Base-by-base conservation (phyloP, 2,329 filamentous ascomycete genomes). In the Cladorrhinum sp. region DNA sequence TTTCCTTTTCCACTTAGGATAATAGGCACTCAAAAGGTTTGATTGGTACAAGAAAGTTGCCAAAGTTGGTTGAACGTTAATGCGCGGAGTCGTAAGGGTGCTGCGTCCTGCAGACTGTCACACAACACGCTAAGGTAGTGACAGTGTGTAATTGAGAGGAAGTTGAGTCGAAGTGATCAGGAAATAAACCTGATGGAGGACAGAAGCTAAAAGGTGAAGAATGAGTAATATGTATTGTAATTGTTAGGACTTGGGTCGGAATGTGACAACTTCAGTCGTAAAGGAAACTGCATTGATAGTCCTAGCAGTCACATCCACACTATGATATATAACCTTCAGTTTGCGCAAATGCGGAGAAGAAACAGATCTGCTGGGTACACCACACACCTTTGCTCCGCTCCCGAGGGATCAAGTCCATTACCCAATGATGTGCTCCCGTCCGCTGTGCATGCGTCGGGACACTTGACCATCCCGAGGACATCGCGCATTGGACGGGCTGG, bases 301-400 rank as follows among this genome's bases (percentile, higher is more conserved):
- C 12, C 24, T 25, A n/a, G n/a, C n/a, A n/a, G 20, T 7, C 32
- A 18, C 36, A 27, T 25, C n/a, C 22, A 22, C 12, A 16, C 24
- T 12, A 24, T 56, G 66, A 66, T 64, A 67, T 61, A 63, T 25
- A 45, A 10, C 23, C 45, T 32, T 24, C 13, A 36, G 29, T 68
- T 62, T 68, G 67, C 67, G 67, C 67, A 67, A 67, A 66, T 67
- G 67, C 67, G 67, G 57, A 67, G 55, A 66, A 49, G 12, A 32
- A 55, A 54, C 45, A 58, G 32, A 56, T 59, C 60, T 50, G 51
- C 50, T 51, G 32, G 55, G 32, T 36, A 36, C 32, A 36, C 32
- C 56, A 62, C 59, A 63, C 59, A 63, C 55, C 48, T 41, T 32
- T 58, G 50, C 53, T 60, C 52, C 20, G 32, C 18, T 59, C 36